phyloP scores from a whole-genome alignment of 345 rosid species.

The Eucalyptus cloeziana region DNA sequence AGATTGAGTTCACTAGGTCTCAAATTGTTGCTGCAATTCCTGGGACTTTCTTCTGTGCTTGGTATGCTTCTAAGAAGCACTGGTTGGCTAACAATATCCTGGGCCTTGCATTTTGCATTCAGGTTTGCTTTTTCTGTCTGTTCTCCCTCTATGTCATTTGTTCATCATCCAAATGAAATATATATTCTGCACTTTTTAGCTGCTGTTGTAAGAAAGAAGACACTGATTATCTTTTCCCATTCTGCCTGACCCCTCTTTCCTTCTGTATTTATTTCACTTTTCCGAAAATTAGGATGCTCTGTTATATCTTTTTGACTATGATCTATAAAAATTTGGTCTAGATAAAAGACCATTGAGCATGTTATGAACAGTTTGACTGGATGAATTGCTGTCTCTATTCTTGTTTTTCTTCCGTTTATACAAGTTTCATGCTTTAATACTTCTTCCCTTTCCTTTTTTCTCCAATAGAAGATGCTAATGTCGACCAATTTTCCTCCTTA shows the following conservation, averaged over 20 bases:
- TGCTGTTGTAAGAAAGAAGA: not conserved
- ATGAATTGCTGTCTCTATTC: not conserved
- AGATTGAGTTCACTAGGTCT: conserved; percentile 92
- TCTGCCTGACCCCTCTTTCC: not conserved
- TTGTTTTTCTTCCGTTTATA: not conserved
- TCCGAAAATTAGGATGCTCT: not conserved
- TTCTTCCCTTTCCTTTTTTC: not conserved
- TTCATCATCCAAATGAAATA: not conserved
- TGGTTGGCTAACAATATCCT: conserved; percentile 96
- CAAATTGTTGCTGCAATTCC: conserved; percentile 92
- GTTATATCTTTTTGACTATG: not conserved
- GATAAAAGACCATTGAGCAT: not conserved
- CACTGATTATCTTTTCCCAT: not conserved
- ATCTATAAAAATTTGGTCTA: not conserved
- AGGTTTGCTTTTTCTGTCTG: conserved; percentile 33
- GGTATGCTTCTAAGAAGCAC: conserved; percentile 96
- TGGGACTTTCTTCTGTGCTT: conserved; percentile 93
- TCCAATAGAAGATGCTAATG: not conserved
- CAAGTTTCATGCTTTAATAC: not conserved
- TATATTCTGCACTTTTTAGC: not conserved
- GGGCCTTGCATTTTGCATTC: conserved; percentile 96
- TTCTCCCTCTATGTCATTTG: not conserved
- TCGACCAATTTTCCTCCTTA: not conserved
- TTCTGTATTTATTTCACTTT: not conserved
- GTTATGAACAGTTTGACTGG: not conserved